Base-by-base conservation (phyloP, 805 yeast species). In the Metschnikowia aberdeeniae region DNA sequence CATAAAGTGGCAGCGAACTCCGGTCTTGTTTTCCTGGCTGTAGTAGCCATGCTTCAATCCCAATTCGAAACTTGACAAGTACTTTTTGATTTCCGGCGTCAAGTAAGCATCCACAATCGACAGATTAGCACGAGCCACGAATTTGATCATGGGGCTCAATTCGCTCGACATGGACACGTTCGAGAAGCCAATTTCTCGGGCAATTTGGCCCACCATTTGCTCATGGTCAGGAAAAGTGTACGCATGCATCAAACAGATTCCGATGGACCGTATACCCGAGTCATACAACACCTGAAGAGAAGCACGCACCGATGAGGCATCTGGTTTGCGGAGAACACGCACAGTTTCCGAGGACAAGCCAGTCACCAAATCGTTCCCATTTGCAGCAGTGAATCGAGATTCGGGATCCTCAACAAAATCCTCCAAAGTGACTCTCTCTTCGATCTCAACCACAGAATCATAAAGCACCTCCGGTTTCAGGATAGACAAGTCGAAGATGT, bases 341-440 rank as follows among this genome's bases (percentile, higher is more conserved):
- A 72, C 53, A 5, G 55, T 45, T 42, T 71, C 73, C 3, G 68
- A 69, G 7, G 71, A 63, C 9, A 52, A 51, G 22, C 72, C 70
- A 46, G 67, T 59, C 4, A 69, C 65, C 29, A 76, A 53, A 34
- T 69, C 59, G 5, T 54, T 61, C 13, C 67, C 70, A 34, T 59
- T 34, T 5, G 44, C 42, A 13, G 32, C n/a, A 6, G 54, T 35
- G 17, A 47, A 32, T 12, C 17, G 29, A 6, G 42, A 26, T 6
- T 32, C 43, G 2, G 56, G 55, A 29, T 49, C 56, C 27, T 54
- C 56, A 6, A 49, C 50, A 33, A 42, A 54, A 33, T 46, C 51
- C 32, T 66, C 96, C 14, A 89, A 68, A 1, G 97, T 88, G 22
- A 92, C 90, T 52, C 98, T 74, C 64, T 92, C 98, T 58, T 89